These are phyloP conservation scores for Immersiella caudata DNA, from an alignment of 495 filamentous ascomycete species.

Conservation along the genomic window DNA sequence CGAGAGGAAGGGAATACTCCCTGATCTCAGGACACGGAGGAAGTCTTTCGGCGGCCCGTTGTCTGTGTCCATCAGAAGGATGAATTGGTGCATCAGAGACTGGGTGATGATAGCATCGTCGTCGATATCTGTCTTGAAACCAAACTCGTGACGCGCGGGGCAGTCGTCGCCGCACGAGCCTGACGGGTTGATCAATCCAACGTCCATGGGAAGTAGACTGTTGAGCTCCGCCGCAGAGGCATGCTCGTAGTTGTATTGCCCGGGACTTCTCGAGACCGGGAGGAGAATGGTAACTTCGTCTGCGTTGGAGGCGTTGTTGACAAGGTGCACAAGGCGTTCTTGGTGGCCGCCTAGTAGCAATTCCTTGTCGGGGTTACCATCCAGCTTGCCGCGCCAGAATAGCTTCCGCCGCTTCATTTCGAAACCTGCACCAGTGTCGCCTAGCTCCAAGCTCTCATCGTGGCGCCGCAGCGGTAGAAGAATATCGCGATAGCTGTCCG, in stretches of 20 bases:
- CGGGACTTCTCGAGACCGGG: constrained; percentile 29
- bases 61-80: constrained; percentile 70
- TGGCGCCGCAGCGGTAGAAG: constrained; percentile 77
- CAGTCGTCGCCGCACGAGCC: constrained; percentile 50
- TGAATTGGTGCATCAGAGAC: constrained; percentile 49
- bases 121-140: constrained; percentile 45
- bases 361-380: constrained; percentile 35
- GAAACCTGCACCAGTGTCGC: constrained; percentile 45
- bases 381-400: constrained; percentile 63
- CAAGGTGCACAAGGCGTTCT: constrained; percentile 64
- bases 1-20: constrained; percentile 64
- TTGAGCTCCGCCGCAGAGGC: constrained; percentile 39
- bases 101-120: constrained; percentile 4
- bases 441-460: constrained; percentile 47
- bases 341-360: constrained; percentile 47
- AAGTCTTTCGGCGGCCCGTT: constrained; percentile 68
- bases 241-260: constrained; percentile 40
- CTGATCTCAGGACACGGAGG: constrained; percentile 65
- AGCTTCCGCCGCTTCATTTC: constrained; percentile 55
- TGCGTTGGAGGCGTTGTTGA: constrained; percentile 52
- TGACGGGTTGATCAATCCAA: constrained; percentile 53
- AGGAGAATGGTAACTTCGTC: constrained; percentile 46
- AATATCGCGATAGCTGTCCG: constrained; percentile 67
- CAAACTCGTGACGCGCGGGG: constrained; percentile 55
- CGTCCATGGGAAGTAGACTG: constrained; percentile 41